These are phyloP conservation scores for Edaphochlamys debaryana DNA, from an alignment of 139 green algal genomes.

Conservation along the genomic window DNA sequence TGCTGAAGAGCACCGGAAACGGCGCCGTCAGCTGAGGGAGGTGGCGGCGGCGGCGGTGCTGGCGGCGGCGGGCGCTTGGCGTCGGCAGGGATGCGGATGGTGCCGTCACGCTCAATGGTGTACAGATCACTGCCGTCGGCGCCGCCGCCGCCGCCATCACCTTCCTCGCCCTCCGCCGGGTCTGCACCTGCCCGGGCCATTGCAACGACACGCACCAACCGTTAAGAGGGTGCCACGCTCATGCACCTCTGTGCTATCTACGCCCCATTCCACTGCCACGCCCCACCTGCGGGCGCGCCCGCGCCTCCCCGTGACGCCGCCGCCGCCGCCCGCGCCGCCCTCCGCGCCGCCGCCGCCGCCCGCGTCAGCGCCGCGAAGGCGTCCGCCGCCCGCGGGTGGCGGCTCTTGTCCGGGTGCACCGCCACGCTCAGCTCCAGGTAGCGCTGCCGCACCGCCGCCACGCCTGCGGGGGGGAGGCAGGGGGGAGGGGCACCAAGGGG, in stretches of 20 bases:
- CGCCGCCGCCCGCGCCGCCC: constrained; percentile 38
- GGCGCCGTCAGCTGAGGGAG: background rate
- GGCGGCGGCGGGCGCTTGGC: background rate
- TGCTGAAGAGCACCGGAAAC: background rate
- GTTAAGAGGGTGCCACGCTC: too few relatives aligned
- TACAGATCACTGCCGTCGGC: background rate
- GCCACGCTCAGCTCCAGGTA: constrained; percentile 72
- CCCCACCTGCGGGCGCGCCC: too few relatives aligned
- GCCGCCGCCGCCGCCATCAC: background rate
- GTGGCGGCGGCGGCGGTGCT: background rate
- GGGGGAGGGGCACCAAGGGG: too few relatives aligned
- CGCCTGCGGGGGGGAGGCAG: too few relatives aligned
- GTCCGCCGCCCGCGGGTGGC: constrained; percentile 51
- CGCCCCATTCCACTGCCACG: too few relatives aligned
- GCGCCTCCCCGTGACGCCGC: background rate
- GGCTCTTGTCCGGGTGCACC: constrained; percentile 85
- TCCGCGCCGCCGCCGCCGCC: constrained; percentile 47
- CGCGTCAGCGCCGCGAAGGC: constrained; percentile 66
- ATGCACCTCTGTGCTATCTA: too few relatives aligned
- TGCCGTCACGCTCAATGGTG: constrained; percentile 5
- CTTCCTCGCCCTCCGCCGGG: too few relatives aligned
- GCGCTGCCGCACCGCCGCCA: constrained; percentile 33
- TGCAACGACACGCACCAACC: too few relatives aligned
- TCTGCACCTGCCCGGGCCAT: too few relatives aligned
- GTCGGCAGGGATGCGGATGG: constrained; percentile 21